A percentile compares a stretch with the other conserved stretches of the same genome.
Conservation (phyloP, 306 rosid species). For the Lotus japonicus region DNA sequence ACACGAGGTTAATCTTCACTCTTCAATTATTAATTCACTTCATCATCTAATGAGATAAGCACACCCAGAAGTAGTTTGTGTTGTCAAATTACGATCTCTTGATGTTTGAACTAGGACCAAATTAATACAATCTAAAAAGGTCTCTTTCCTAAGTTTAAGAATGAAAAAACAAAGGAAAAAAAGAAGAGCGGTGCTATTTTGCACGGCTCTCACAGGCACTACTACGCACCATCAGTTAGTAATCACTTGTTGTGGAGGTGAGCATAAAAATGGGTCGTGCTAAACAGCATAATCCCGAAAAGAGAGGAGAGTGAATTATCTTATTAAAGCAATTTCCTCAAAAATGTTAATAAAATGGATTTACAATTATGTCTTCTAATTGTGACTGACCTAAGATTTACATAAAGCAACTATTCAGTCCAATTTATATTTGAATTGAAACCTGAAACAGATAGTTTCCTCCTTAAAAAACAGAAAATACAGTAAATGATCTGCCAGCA, state of each 20-base stretch:
- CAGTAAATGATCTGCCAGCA: too few relatives aligned
- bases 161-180: neutral
- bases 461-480: too few relatives aligned
- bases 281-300: too few relatives aligned
- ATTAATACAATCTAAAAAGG: neutral
- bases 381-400: neutral
- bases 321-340: neutral
- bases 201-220: too few relatives aligned
- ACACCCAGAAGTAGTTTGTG: neutral
- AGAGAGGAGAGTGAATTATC: neutral
- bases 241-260: too few relatives aligned
- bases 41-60: neutral
- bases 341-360: neutral
- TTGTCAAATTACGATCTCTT: neutral
- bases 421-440: slow-evolving; percentile 1
- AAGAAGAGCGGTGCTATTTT: too few relatives aligned
- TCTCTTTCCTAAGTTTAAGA: neutral
- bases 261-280: too few relatives aligned
- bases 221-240: too few relatives aligned
- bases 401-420: neutral
- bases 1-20: neutral
- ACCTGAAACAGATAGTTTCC: too few relatives aligned
- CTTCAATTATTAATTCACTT: neutral
- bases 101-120: neutral
- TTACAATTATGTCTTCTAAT: neutral